phyloP scores from a whole-genome alignment of 208 protist species.

The Lotmaria passim region DNA sequence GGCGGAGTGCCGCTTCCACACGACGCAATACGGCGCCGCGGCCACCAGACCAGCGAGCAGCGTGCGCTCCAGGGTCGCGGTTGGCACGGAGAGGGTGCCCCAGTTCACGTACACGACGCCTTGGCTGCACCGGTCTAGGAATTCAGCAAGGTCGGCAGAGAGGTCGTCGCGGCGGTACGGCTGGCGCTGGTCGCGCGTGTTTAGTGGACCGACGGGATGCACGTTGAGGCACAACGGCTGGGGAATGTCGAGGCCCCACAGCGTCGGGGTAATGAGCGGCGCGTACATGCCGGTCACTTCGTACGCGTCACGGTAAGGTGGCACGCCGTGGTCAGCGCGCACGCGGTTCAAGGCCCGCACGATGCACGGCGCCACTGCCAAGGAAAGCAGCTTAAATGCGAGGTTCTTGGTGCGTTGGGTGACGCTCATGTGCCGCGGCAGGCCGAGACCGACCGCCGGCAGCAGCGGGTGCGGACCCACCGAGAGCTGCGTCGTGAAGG shows the following conservation, averaged over 20 bases:
- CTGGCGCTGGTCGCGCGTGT: slow-evolving; percentile 34
- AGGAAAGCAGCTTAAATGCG: slow-evolving; percentile 26
- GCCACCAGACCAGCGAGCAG: slow-evolving; percentile 36
- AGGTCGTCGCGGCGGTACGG: slow-evolving; percentile 25
- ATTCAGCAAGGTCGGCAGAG: slow-evolving; percentile 22
- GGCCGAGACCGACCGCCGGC: slow-evolving; percentile 44
- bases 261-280: slow-evolving; percentile 37
- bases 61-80: slow-evolving; percentile 12
- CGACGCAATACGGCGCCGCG: slow-evolving; percentile 46
- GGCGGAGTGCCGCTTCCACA: slow-evolving; percentile 48
- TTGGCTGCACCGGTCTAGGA: slow-evolving; percentile 43
- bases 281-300: slow-evolving; percentile 53
- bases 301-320: slow-evolving; percentile 31
- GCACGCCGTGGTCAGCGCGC: slow-evolving; percentile 26
- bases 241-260: slow-evolving; percentile 60
- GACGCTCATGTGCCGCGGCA: slow-evolving; percentile 39
- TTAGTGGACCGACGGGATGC: slow-evolving; percentile 50
- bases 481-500: slow-evolving; percentile 44
- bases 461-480: slow-evolving; percentile 44
- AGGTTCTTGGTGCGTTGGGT: slow-evolving; percentile 34
- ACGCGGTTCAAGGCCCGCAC: slow-evolving; percentile 36
- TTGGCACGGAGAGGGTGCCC: slow-evolving; percentile 42
- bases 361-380: slow-evolving; percentile 1
- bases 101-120: slow-evolving; percentile 65
- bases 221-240: slow-evolving; percentile 64